Percentiles rank a stretch among this genome's conserved stretches.
Evolutionary conservation across 139 green algal genomes (phyloP).

Genomic region (Chlamydomonas incerta): DNA sequence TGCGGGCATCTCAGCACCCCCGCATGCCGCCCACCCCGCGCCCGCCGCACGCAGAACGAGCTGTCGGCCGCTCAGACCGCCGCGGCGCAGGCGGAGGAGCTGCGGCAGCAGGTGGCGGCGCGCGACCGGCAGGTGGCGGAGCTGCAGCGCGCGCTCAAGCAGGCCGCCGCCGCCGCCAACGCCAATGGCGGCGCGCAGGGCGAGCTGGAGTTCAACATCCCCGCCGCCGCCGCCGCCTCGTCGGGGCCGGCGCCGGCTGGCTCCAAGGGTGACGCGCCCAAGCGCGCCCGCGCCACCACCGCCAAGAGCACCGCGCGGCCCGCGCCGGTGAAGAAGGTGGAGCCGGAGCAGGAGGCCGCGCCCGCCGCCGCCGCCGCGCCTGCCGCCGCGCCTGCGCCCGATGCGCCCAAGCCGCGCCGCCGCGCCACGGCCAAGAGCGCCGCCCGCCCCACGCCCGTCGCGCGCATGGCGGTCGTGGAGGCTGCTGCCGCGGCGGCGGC

Average conservation of each 20-base stretch:
- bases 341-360: background rate
- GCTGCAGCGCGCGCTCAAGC: background rate
- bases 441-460: background rate
- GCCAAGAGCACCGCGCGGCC: slow-evolving; percentile 3
- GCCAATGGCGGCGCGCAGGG: background rate
- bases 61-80: background rate
- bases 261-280: background rate
- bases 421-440: background rate
- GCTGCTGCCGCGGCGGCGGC: background rate
- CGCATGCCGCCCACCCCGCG: background rate
- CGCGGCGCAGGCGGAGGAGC: background rate
- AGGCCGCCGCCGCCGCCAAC: background rate
- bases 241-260: background rate
- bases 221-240: background rate
- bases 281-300: slow-evolving; percentile 18
- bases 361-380: background rate
- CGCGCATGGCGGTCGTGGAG: background rate
- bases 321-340: background rate
- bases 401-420: background rate
- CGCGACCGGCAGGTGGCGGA: background rate
- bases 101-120: background rate
- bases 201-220: background rate
- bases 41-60: background rate
- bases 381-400: background rate
- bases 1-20: too few species aligned